Percentiles rank a stretch among this genome's conserved stretches.
These are phyloP conservation scores for Syzygium malaccense DNA, from an alignment of 441 rosid genomes.

Conservation along the genomic window DNA sequence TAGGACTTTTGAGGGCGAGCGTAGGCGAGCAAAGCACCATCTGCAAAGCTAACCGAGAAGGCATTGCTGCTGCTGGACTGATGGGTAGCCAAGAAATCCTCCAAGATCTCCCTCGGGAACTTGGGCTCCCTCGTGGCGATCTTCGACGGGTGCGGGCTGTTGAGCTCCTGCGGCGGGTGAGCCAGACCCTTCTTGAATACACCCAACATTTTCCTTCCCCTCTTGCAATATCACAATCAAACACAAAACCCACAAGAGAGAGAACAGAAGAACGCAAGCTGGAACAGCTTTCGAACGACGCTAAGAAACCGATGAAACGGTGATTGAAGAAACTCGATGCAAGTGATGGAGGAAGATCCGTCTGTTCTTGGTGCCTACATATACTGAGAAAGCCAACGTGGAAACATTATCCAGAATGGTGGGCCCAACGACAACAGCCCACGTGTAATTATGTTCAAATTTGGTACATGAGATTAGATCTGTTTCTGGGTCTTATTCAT, in stretches of 20 bases:
- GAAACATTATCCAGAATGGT: neutral
- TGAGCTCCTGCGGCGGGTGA: conserved; percentile 32
- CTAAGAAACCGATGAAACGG: neutral
- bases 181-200: conserved; percentile 32
- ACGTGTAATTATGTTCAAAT: neutral
- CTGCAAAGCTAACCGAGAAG: conserved; percentile 12
- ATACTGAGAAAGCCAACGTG: neutral
- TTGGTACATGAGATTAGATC: neutral
- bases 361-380: neutral
- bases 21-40: conserved; percentile 8
- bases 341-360: neutral
- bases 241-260: neutral
- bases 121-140: neutral
- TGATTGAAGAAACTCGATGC: neutral
- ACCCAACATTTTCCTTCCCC: conserved; percentile 23
- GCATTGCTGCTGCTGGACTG: neutral
- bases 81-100: conserved; percentile 9
- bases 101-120: conserved; percentile 19
- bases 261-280: neutral
- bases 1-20: neutral
- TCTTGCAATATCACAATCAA: neutral
- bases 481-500: neutral
- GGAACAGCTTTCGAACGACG: neutral
- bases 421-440: neutral
- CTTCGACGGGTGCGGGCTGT: neutral